phyloP scores from a whole-genome alignment of 176 grass and related monocot species.

The Zea mays region DNA sequence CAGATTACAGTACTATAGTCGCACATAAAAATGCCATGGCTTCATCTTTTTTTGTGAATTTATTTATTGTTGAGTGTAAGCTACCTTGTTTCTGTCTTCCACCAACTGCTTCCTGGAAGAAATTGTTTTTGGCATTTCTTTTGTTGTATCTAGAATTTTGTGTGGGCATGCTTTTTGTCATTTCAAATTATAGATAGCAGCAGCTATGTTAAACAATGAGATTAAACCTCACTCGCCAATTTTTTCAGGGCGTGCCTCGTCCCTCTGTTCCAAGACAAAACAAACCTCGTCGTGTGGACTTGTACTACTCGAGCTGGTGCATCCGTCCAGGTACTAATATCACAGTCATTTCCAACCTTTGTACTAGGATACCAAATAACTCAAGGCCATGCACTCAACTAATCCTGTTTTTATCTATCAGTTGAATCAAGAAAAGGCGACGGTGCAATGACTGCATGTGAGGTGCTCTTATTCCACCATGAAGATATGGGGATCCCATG shows the following conservation, averaged over 20 bases:
- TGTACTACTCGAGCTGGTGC: conserved; percentile 98
- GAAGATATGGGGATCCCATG: conserved; percentile 96
- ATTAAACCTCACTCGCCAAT: conserved; percentile 12
- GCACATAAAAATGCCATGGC: background rate
- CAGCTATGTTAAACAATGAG: background rate
- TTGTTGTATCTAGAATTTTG: background rate
- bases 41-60: background rate
- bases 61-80: background rate
- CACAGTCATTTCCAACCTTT: background rate
- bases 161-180: background rate
- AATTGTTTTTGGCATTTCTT: background rate
- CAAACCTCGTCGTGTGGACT: conserved; percentile 91
- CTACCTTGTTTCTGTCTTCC: background rate
- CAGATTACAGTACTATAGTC: background rate
- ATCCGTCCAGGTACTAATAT: conserved; percentile 73
- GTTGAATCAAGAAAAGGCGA: conserved; percentile 81
- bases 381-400: background rate
- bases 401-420: conserved; percentile 19
- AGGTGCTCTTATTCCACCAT: conserved; percentile 90
- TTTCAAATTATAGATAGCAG: background rate
- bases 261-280: conserved; percentile 60
- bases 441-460: conserved; percentile 77
- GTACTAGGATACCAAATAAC: background rate
- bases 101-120: background rate
- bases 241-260: conserved; percentile 74